Percentiles rank a stretch among this genome's conserved stretches.
These are phyloP conservation scores for Alternaria sp. DNA, from an alignment of 2,329 filamentous ascomycete genomes.

Conservation along the genomic window DNA sequence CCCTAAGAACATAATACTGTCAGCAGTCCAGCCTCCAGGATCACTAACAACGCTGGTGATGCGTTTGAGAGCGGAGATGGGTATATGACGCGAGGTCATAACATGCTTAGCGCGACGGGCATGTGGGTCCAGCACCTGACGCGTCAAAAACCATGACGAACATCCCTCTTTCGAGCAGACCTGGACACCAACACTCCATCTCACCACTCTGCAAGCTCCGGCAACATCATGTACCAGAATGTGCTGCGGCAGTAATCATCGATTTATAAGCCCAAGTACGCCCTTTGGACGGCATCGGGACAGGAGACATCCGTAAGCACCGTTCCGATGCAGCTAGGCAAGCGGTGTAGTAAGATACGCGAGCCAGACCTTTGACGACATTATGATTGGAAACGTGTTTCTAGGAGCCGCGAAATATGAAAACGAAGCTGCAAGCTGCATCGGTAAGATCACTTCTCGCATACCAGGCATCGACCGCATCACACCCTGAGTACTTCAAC, in stretches of 20 bases:
- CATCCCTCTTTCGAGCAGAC: background rate
- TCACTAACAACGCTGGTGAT: background rate
- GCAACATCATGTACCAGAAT: background rate
- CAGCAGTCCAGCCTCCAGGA: background rate
- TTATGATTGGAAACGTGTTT: background rate
- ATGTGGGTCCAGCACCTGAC: background rate
- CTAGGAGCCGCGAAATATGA: too few species aligned
- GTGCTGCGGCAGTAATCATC: background rate
- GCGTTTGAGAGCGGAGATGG: background rate
- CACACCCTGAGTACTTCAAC: background rate
- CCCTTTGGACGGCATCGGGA: background rate
- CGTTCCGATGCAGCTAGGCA: background rate
- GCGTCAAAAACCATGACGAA: background rate
- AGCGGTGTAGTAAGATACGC: background rate
- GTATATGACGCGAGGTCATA: background rate
- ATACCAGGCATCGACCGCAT: too few species aligned
- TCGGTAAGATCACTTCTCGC: background rate
- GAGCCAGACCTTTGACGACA: background rate
- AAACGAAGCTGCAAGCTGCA: too few species aligned
- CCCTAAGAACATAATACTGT: background rate
- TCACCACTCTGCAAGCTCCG: background rate
- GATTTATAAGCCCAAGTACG: background rate
- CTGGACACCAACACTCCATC: background rate
- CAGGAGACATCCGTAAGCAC: background rate
- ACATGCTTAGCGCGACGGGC: background rate